These are phyloP conservation scores for Hypericum androsaemum DNA, from an alignment of 345 rosid genomes.

Conservation along the genomic window DNA sequence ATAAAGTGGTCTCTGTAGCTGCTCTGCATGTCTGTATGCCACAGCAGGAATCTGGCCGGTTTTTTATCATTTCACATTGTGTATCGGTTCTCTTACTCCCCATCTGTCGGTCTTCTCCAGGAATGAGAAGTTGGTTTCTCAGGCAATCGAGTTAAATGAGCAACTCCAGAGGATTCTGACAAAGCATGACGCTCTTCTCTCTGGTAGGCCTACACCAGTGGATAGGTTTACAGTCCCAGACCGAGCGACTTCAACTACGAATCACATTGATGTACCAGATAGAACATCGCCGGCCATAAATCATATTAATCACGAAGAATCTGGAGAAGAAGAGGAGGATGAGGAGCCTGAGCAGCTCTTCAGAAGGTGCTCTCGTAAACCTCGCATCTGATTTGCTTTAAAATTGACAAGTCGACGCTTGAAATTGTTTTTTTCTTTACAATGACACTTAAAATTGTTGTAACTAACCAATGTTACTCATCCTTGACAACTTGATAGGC, in stretches of 20 bases:
- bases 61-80: background rate
- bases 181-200: conserved; percentile 66
- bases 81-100: background rate
- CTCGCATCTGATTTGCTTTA: too few relatives aligned
- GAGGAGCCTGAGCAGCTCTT: conserved; percentile 82
- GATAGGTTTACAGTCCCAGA: conserved; percentile 13
- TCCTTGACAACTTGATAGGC: conserved; percentile 33
- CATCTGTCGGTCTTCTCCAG: conserved; percentile 26
- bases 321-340: conserved; percentile 48
- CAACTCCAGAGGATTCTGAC: conserved; percentile 73
- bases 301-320: conserved; percentile 34
- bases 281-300: conserved; percentile 20
- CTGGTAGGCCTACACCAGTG: conserved; percentile 24
- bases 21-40: too few relatives aligned
- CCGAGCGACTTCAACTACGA: conserved; percentile 20
- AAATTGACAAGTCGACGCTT: too few relatives aligned
- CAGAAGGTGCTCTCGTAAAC: conserved; percentile 44
- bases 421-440: background rate
- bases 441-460: conserved; percentile 8
- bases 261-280: conserved; percentile 2
- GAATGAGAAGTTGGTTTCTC: conserved; percentile 78
- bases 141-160: conserved; percentile 85
- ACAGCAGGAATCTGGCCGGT: background rate
- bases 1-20: background rate
- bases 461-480: conserved; percentile 1